phyloP scores from a whole-genome alignment of 495 filamentous ascomycete genomes.

The Friedmanniomyces simplex region DNA sequence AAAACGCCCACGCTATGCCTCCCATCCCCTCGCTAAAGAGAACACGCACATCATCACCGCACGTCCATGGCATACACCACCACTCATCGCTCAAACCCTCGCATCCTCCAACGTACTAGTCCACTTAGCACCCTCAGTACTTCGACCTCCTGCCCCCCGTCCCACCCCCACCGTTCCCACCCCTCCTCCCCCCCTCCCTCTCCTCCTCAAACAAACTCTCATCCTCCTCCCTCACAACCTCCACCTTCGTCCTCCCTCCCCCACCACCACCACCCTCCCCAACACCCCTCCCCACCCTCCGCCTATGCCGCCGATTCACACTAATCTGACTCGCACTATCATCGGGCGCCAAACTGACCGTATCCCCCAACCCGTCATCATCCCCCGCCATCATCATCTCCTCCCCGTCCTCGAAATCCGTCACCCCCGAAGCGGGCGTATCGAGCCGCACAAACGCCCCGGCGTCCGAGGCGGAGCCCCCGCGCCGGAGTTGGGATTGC shows the following conservation, averaged over 20 bases:
- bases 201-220: conserved; percentile 34
- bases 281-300: conserved; percentile 60
- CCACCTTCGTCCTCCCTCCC: conserved; percentile 50
- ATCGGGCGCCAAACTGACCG: conserved; percentile 53
- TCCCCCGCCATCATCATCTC: background rate
- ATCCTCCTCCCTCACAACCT: conserved; percentile 75
- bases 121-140: conserved; percentile 5
- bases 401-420: conserved; percentile 17
- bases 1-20: conserved; percentile 1
- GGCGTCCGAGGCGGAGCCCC: conserved; percentile 28
- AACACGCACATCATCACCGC: background rate
- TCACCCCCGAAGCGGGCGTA: conserved; percentile 38
- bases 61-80: too few species aligned
- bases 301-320: conserved; percentile 57
- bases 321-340: conserved; percentile 80
- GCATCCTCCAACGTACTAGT: background rate
- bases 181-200: background rate
- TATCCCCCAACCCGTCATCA: conserved; percentile 23
- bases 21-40: background rate
- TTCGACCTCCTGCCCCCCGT: conserved; percentile 12
- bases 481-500: conserved; percentile 62
- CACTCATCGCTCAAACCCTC: background rate
- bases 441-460: conserved; percentile 38
- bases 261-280: conserved; percentile 40
- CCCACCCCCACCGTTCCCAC: background rate